phyloP scores from a whole-genome alignment of 2,329 filamentous ascomycete species.

The Neopestalotiopsis sp. region DNA sequence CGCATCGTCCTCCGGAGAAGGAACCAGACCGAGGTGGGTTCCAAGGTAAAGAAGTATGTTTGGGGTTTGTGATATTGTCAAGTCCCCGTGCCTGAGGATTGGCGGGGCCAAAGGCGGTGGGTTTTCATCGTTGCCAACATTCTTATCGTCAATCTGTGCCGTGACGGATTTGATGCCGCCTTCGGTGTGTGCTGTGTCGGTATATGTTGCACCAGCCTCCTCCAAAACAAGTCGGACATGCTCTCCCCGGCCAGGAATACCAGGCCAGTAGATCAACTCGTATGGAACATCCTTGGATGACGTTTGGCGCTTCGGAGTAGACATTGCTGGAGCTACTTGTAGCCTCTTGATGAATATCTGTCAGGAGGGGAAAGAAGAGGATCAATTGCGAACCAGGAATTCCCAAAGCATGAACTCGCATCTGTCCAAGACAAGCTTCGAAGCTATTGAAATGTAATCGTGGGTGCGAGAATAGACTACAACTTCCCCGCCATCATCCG shows the following conservation, averaged over 20 bases:
- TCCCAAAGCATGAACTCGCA: background rate
- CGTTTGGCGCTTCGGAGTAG: slow-evolving; percentile 41
- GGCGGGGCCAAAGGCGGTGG: slow-evolving; percentile 72
- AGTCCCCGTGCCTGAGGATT: slow-evolving; percentile 64
- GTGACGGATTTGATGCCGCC: slow-evolving; percentile 59
- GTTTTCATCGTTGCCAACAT: slow-evolving; percentile 60
- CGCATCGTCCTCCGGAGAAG: slow-evolving; percentile 42
- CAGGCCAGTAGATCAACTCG: slow-evolving; percentile 75
- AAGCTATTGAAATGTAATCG: background rate
- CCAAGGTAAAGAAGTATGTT: slow-evolving; percentile 77
- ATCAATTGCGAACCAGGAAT: no score
- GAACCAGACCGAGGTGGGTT: slow-evolving; percentile 61
- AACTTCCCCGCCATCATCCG: background rate
- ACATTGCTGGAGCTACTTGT: background rate
- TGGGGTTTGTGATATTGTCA: slow-evolving; percentile 72
- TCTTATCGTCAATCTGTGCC: slow-evolving; percentile 49
- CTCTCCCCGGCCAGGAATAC: slow-evolving; percentile 76
- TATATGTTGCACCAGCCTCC: slow-evolving; percentile 69
- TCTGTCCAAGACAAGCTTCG: background rate
- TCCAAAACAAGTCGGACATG: slow-evolving; percentile 76
- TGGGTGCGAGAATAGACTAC: background rate
- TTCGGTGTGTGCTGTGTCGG: slow-evolving; percentile 57
- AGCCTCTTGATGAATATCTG: background rate
- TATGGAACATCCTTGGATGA: slow-evolving; percentile 56
- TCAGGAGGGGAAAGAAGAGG: background rate